Evolutionary conservation across 805 yeast species (phyloP).

Genomic region (Barnettozyma sucrosica): DNA sequence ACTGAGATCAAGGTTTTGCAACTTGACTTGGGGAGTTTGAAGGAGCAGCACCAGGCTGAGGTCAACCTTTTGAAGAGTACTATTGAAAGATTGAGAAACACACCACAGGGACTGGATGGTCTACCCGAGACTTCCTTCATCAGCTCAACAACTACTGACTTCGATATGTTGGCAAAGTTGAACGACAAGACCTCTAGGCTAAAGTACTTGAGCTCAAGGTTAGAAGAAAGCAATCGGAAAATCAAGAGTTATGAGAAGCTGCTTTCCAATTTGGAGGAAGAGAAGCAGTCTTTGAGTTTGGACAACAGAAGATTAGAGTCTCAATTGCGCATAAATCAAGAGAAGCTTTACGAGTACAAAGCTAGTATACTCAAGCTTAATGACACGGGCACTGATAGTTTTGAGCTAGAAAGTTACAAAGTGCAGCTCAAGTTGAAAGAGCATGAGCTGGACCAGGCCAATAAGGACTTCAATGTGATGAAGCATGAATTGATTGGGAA

Average conservation of each 20-base stretch:
- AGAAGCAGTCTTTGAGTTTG: slow-evolving; percentile 24
- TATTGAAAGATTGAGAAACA: slow-evolving; percentile 11
- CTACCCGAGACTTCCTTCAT: not conserved
- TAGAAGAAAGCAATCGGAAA: slow-evolving; percentile 23
- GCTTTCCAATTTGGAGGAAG: slow-evolving; percentile 28
- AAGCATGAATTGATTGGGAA: slow-evolving; percentile 28
- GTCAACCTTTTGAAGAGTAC: slow-evolving; percentile 28
- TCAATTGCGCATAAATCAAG: slow-evolving; percentile 25
- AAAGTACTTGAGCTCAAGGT: slow-evolving; percentile 20
- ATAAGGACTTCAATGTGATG: slow-evolving; percentile 27
- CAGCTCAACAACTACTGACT: slow-evolving; percentile 4
- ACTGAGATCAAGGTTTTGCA: slow-evolving; percentile 32
- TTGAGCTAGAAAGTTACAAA: slow-evolving; percentile 14
- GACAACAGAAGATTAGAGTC: slow-evolving; percentile 31
- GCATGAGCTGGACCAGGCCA: slow-evolving; percentile 9
- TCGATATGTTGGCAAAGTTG: slow-evolving; percentile 25
- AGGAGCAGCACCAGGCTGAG: slow-evolving; percentile 33
- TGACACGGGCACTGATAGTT: slow-evolving; percentile 7
- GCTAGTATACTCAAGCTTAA: slow-evolving; percentile 16
- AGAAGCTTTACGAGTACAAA: slow-evolving; percentile 29
- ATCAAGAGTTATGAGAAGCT: slow-evolving; percentile 26
- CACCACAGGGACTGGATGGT: not conserved
- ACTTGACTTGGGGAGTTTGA: slow-evolving; percentile 34
- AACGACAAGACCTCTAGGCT: slow-evolving; percentile 22
- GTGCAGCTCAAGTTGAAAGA: slow-evolving; percentile 14